Percentiles rank a stretch among this genome's conserved stretches.
phyloP scores from a whole-genome alignment of 2,329 filamentous ascomycete genomes.

The Tolypocladium cylindrosporum region DNA sequence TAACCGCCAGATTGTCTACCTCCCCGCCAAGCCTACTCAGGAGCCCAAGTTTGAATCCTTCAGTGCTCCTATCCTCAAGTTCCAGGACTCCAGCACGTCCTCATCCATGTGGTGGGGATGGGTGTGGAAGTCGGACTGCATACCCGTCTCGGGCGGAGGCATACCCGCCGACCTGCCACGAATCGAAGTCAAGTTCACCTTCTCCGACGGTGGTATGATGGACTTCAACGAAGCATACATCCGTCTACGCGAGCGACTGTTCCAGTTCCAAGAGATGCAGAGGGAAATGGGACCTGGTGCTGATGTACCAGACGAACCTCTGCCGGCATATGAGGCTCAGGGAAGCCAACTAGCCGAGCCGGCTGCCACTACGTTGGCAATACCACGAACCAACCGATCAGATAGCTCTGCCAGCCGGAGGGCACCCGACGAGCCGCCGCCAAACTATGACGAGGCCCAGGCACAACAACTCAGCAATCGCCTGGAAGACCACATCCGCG shows the following conservation, averaged over 20 bases:
- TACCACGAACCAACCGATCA: constrained; percentile 18
- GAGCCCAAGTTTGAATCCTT: constrained; percentile 67
- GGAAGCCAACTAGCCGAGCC: constrained; percentile 19
- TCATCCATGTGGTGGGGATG: constrained; percentile 90
- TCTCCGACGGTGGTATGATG: constrained; percentile 91
- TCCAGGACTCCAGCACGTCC: constrained; percentile 71
- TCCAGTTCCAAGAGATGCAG: constrained; percentile 69
- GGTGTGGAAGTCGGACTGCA: constrained; percentile 73
- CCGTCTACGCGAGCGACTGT: constrained; percentile 70
- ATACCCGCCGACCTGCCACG: constrained; percentile 64
- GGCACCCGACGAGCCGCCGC: constrained; percentile 67
- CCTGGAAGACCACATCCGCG: constrained; percentile 61
- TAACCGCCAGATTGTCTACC: constrained; percentile 66
- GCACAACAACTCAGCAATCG: constrained; percentile 50
- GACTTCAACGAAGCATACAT: constrained; percentile 81
- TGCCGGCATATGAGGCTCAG: constrained; percentile 74
- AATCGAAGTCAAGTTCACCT: constrained; percentile 75
- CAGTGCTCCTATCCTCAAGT: constrained; percentile 75
- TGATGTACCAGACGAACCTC: constrained; percentile 69
- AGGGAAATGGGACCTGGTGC: constrained; percentile 54
- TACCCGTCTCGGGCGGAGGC: constrained; percentile 73
- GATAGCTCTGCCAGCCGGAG: constrained; percentile 27
- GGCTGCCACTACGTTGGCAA: constrained; percentile 10
- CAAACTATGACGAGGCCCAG: constrained; percentile 86
- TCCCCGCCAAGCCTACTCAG: constrained; percentile 60